Percentiles rank a stretch among this genome's conserved stretches.
phyloP scores from a whole-genome alignment of 2,329 filamentous ascomycete species.

The Pseudogymnoascus sp. region DNA sequence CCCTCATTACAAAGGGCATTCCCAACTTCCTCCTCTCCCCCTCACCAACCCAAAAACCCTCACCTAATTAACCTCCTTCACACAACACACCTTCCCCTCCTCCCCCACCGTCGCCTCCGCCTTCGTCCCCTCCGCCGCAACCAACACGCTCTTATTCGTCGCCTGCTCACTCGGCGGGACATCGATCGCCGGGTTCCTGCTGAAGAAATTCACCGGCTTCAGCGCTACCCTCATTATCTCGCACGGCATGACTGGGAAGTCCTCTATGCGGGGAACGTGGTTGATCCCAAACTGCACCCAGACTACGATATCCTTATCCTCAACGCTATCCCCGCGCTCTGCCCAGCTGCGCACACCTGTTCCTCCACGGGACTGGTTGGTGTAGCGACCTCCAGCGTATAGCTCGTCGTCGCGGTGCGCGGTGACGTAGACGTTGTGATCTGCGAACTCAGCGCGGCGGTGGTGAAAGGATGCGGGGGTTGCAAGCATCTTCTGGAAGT shows the following conservation, averaged over 20 bases:
- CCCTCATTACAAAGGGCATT: not conserved
- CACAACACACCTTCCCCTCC: conserved; percentile 20
- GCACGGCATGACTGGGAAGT: conserved; percentile 62
- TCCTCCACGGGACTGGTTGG: conserved; percentile 47
- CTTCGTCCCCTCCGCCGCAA: conserved; percentile 18
- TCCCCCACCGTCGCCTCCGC: conserved; percentile 18
- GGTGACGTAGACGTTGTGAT: conserved; percentile 47
- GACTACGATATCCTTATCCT: conserved; percentile 47
- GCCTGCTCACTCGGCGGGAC: conserved; percentile 39
- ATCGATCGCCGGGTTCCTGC: conserved; percentile 43
- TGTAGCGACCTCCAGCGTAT: conserved; percentile 47
- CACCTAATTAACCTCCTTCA: conserved; percentile 20
- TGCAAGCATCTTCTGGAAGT: conserved; percentile 51
- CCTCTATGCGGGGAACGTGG: conserved; percentile 55
- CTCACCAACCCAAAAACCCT: not conserved
- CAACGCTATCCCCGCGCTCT: conserved; percentile 40
- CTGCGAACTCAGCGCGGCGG: conserved; percentile 46
- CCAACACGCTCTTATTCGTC: conserved; percentile 31
- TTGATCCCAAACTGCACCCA: conserved; percentile 55
- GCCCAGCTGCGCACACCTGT: conserved; percentile 47
- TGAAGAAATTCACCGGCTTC: conserved; percentile 46
- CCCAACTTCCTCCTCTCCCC: not conserved
- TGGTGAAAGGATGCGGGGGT: conserved; percentile 39
- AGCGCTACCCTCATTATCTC: conserved; percentile 45
- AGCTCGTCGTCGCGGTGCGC: conserved; percentile 45